Evolutionary conservation across 1,139 yeast genomes (phyloP).

Genomic region (Yamadazyma spencermartinsiae): DNA sequence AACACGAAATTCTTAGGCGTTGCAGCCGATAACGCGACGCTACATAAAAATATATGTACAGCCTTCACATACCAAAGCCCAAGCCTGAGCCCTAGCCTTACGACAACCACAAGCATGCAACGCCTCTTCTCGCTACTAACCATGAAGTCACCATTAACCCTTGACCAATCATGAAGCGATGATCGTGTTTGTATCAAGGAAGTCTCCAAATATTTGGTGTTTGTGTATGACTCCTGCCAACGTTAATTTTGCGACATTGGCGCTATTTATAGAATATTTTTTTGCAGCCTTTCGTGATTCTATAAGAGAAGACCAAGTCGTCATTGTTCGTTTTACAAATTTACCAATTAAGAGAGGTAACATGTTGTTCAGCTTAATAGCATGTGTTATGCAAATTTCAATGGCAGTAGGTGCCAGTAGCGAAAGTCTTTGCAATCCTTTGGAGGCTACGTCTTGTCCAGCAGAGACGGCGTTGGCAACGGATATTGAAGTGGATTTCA

Average conservation of each 20-base stretch:
- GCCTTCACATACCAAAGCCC: no score
- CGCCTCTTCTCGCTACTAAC: no score
- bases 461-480: conserved; percentile 56
- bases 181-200: no score
- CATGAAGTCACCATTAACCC: no score
- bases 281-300: conserved; percentile 4
- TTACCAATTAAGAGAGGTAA: no score
- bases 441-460: conserved; percentile 25
- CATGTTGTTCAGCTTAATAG: background rate
- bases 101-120: no score
- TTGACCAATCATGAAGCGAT: no score
- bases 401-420: conserved; percentile 8
- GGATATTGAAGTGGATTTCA: conserved; percentile 48
- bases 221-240: background rate
- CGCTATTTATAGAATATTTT: conserved; percentile 6
- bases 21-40: conserved; percentile 1
- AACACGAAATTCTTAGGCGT: background rate
- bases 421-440: conserved; percentile 29
- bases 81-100: no score
- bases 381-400: background rate
- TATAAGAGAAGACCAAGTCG: background rate
- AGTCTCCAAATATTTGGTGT: background rate
- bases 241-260: background rate
- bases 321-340: no score
- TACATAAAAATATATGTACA: no score